phyloP scores from a whole-genome alignment of 768 basidiomycete species.

The Lactifluus pinguis region DNA sequence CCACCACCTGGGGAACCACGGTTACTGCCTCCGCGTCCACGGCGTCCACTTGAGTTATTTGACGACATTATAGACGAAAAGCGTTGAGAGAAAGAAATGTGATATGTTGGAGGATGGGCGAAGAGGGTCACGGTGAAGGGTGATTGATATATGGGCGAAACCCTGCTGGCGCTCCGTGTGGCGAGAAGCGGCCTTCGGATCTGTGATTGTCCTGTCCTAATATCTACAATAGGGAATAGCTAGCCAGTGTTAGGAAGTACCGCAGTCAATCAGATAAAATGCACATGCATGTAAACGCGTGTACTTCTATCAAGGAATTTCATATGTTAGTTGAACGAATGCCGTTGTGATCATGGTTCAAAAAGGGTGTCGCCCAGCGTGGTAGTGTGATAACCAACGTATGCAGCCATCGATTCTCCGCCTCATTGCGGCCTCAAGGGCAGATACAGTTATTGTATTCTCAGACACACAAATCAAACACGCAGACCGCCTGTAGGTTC shows the following conservation, averaged over 20 bases:
- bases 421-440: too few species aligned
- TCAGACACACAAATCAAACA: too few species aligned
- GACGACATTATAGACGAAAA: slow-evolving; percentile 2
- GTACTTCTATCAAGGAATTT: too few species aligned
- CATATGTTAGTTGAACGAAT: too few species aligned
- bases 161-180: neutral
- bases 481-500: too few species aligned
- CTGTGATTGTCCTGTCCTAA: neutral
- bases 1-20: neutral
- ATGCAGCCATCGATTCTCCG: too few species aligned
- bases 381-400: too few species aligned
- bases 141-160: neutral
- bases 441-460: too few species aligned
- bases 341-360: too few species aligned
- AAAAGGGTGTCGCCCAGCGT: too few species aligned
- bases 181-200: neutral
- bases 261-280: too few species aligned
- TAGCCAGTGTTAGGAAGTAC: neutral
- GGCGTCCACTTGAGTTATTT: neutral
- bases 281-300: too few species aligned
- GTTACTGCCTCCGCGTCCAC: neutral
- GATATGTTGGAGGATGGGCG: neutral
- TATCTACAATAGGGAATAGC: neutral
- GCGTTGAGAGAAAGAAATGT: neutral
- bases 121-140: neutral